Evolutionary conservation across 495 filamentous ascomycete species (phyloP).

Genomic region (Tuber aestivum): DNA sequence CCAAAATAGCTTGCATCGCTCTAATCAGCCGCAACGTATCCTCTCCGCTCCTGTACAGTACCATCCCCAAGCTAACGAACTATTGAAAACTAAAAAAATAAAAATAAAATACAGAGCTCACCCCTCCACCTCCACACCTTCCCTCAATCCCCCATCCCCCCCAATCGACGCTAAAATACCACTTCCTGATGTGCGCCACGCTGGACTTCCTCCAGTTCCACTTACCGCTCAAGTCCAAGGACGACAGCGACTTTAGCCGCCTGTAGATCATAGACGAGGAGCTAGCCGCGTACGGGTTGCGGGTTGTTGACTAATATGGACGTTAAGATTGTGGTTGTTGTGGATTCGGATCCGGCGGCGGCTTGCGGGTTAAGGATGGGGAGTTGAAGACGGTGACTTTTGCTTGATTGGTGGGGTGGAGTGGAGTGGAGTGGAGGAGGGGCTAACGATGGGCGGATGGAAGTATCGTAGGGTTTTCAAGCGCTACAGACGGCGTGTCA

Average conservation of each 20-base stretch:
- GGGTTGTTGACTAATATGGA: constrained; percentile 52
- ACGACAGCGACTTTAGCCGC: constrained; percentile 79
- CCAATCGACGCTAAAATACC: constrained; percentile 71
- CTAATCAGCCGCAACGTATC: constrained; percentile 83
- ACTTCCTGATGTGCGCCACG: constrained; percentile 79
- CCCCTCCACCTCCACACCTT: constrained; percentile 90
- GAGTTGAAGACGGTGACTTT: constrained; percentile 47
- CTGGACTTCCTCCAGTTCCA: constrained; percentile 90
- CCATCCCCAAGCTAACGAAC: constrained; percentile 11
- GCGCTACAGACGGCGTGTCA: constrained; percentile 73
- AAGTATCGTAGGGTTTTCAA: constrained; percentile 72
- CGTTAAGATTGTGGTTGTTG: constrained; percentile 78
- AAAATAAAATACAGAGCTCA: constrained; percentile 62
- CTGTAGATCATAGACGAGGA: constrained; percentile 89
- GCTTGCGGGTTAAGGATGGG: constrained; percentile 63
- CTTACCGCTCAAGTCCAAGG: constrained; percentile 56
- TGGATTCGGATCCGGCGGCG: constrained; percentile 56
- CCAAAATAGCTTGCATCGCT: constrained; percentile 83
- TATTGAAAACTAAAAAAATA: neutral
- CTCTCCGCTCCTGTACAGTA: neutral
- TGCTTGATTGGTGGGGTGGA: constrained; percentile 41
- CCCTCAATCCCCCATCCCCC: constrained; percentile 54
- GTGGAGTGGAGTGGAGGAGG: too few species aligned
- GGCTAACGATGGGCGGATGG: neutral
- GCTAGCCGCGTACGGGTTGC: constrained; percentile 81